Conservation (phyloP, 2,329 filamentous ascomycete genomes). For the Apiospora rasikravindrae region DNA sequence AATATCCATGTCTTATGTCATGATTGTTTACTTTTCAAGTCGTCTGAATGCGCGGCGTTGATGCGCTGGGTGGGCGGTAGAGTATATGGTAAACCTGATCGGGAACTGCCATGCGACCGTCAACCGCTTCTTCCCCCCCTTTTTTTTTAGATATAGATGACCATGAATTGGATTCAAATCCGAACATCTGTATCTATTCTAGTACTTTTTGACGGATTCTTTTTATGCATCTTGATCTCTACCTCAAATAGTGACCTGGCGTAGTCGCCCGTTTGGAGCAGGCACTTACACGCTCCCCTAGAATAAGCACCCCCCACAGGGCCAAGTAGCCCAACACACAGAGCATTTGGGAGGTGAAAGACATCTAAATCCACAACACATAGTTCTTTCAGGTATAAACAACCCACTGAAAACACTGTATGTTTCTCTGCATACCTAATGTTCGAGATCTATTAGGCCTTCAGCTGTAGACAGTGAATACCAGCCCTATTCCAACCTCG, state of each 20-base stretch:
- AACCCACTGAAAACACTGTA: neutral
- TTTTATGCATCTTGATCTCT: no score
- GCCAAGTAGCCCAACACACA: neutral
- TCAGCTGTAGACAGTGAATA: neutral
- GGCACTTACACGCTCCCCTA: neutral
- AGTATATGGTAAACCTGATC: neutral
- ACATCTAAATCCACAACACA: neutral
- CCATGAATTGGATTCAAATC: neutral
- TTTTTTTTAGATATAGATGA: neutral
- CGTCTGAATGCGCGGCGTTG: neutral
- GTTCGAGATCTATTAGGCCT: neutral
- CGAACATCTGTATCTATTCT: neutral
- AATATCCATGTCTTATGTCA: neutral
- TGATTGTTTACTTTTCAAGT: neutral
- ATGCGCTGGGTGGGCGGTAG: neutral
- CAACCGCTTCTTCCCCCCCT: neutral
- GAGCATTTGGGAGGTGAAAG: no score
- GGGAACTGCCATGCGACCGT: neutral
- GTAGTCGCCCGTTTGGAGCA: neutral
- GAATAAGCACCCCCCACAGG: neutral
- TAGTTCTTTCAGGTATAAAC: neutral
- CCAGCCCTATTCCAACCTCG: neutral
- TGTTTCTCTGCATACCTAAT: neutral
- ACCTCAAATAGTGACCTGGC: no score
- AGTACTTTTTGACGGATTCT: no score